phyloP scores from a whole-genome alignment of 129 eudicot species.

The Sambucus nigra region DNA sequence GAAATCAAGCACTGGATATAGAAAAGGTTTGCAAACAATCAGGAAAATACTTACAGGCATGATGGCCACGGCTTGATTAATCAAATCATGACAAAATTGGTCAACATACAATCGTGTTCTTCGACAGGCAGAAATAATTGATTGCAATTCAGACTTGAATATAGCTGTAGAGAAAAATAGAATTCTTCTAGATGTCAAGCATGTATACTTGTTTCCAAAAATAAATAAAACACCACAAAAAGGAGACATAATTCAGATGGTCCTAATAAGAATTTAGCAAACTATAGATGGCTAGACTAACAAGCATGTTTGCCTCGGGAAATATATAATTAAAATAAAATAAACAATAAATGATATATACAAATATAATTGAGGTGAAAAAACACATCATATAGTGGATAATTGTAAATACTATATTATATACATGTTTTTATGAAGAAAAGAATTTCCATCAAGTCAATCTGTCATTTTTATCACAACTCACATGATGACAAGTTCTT shows the following conservation, averaged over 20 bases:
- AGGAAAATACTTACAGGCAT: conserved; percentile 53
- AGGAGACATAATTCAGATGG: not conserved
- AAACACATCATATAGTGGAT: no score
- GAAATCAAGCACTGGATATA: not conserved
- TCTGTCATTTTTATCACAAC: conserved; percentile 16
- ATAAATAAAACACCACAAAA: not conserved
- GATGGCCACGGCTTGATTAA: conserved; percentile 52
- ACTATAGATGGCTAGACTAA: not conserved
- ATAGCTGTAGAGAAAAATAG: conserved; percentile 33
- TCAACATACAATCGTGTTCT: conserved; percentile 63
- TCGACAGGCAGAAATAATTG: conserved; percentile 53
- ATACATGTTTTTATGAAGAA: no score
- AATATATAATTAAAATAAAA: not conserved
- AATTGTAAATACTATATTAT: no score
- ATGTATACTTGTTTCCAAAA: not conserved
- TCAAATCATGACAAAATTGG: conserved; percentile 36
- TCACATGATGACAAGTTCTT: conserved; percentile 38
- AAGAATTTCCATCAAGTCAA: not conserved
- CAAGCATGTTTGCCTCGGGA: not conserved
- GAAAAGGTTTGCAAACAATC: conserved; percentile 5
- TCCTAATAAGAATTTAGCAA: not conserved
- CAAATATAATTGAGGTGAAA: no score
- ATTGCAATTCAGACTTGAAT: conserved; percentile 61
- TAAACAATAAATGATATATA: no score
- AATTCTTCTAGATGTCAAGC: not conserved